Percentiles rank a stretch among this genome's conserved stretches.
These are phyloP conservation scores for Cyberlindnera samutprakarnensis DNA, from an alignment of 805 yeast genomes.

Conservation along the genomic window DNA sequence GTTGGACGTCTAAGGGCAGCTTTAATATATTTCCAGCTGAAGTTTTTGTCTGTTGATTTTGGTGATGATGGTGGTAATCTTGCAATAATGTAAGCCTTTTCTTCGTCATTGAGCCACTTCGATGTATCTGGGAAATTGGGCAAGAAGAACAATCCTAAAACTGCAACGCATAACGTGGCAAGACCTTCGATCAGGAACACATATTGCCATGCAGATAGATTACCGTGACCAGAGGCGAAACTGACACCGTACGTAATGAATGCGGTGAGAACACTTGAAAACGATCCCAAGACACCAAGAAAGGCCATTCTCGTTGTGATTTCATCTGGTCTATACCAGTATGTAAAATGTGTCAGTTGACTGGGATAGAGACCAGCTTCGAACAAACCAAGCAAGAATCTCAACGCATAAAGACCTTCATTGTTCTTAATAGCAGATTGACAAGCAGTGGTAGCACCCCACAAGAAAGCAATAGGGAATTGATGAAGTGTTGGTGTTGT, in stretches of 20 bases:
- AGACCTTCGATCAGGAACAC: conserved; percentile 17
- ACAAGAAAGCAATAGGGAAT: conserved; percentile 9
- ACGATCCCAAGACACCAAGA: conserved; percentile 18
- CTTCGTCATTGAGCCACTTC: conserved; percentile 13
- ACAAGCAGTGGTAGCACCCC: conserved; percentile 13
- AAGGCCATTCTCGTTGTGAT: conserved; percentile 20
- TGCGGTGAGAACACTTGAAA: conserved; percentile 20
- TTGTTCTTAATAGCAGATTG: conserved; percentile 14
- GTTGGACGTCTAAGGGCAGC: conserved; percentile 2
- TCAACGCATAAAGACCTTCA: conserved; percentile 8
- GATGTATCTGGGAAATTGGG: conserved; percentile 18
- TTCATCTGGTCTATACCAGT: conserved; percentile 20
- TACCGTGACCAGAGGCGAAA: conserved; percentile 11
- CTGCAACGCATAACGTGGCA: conserved; percentile 9
- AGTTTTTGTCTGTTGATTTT: not conserved
- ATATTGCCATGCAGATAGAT: conserved; percentile 16
- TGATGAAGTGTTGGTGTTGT: conserved; percentile 10
- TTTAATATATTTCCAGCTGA: not conserved
- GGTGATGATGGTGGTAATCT: not conserved
- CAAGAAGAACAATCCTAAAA: conserved; percentile 3
- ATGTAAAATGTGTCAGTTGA: conserved; percentile 16
- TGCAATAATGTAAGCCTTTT: conserved; percentile 2
- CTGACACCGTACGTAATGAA: conserved; percentile 17
- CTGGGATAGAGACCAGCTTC: conserved; percentile 16
- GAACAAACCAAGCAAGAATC: conserved; percentile 15